A percentile compares a stretch with the other conserved stretches of the same genome.
These are phyloP conservation scores for Benincasa hispida DNA, from an alignment of 306 rosid genomes.

Conservation along the genomic window DNA sequence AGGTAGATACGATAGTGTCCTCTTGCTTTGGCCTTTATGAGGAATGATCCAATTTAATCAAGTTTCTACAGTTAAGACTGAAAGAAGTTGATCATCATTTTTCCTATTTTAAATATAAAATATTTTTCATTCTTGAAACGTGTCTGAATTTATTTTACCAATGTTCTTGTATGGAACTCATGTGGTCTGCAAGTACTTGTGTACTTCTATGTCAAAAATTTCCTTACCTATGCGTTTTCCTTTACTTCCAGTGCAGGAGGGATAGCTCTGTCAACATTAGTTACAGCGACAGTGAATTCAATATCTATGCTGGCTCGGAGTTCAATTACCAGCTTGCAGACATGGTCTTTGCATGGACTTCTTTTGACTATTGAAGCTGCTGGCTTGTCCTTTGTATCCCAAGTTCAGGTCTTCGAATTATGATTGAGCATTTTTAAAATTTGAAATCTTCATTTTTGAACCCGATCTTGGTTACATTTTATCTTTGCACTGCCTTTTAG, in stretches of 20 bases:
- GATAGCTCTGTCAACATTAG: slow-evolving; percentile 89
- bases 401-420: slow-evolving; percentile 70
- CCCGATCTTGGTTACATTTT: background rate
- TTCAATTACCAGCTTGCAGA: slow-evolving; percentile 64
- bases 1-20: too few relatives aligned
- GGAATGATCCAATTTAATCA: background rate
- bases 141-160: background rate
- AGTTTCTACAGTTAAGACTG: background rate
- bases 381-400: slow-evolving; percentile 88
- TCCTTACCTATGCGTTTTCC: background rate
- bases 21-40: too few relatives aligned
- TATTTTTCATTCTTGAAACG: background rate
- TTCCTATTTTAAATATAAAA: background rate
- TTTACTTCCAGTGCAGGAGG: slow-evolving; percentile 94
- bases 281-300: slow-evolving; percentile 88
- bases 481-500: background rate
- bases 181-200: background rate
- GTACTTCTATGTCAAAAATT: background rate
- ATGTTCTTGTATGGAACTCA: background rate
- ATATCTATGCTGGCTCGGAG: slow-evolving; percentile 74
- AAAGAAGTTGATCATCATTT: background rate
- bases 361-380: slow-evolving; percentile 97
- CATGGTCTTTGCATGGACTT: slow-evolving; percentile 97
- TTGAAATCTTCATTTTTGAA: background rate
- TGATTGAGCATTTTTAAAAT: slow-evolving; percentile 1